These are phyloP conservation scores for Mycothermus thermophilus DNA, from an alignment of 495 filamentous ascomycete genomes.

Conservation along the genomic window DNA sequence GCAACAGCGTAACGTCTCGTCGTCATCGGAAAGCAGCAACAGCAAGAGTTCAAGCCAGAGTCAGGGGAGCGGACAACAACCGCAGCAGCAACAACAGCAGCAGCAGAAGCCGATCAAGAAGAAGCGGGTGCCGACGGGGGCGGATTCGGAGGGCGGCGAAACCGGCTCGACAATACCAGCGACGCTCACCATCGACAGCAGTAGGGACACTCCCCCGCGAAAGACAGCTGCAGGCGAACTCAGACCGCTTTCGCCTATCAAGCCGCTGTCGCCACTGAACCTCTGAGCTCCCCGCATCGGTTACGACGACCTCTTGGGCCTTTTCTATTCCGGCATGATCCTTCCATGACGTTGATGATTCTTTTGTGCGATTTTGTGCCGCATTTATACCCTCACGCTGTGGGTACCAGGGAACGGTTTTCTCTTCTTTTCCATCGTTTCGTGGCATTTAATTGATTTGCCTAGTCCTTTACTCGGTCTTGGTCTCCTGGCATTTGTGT, in stretches of 20 bases:
- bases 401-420: too few species aligned
- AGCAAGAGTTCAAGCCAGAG: constrained; percentile 5
- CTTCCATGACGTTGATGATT: too few species aligned
- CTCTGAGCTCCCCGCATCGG: too few species aligned
- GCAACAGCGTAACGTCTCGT: too few species aligned
- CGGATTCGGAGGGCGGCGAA: constrained; percentile 15
- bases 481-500: too few species aligned
- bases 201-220: constrained; percentile 23
- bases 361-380: too few species aligned
- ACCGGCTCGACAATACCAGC: constrained; percentile 26
- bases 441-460: too few species aligned
- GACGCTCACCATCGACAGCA: constrained; percentile 29
- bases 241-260: constrained; percentile 51
- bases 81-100: constrained; percentile 25
- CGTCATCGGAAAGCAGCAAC: too few species aligned
- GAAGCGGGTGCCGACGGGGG: constrained; percentile 22
- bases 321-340: background rate
- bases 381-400: too few species aligned
- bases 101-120: constrained; percentile 24
- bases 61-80: constrained; percentile 47
- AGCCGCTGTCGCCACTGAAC: constrained; percentile 58
- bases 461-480: too few species aligned
- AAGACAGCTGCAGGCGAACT: constrained; percentile 26
- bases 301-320: too few species aligned
- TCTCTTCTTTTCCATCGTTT: too few species aligned